Percentiles rank a stretch among this genome's conserved stretches.
These are phyloP conservation scores for Raffaelea ambrosiae DNA, from an alignment of 2,329 filamentous ascomycete species.

Conservation along the genomic window DNA sequence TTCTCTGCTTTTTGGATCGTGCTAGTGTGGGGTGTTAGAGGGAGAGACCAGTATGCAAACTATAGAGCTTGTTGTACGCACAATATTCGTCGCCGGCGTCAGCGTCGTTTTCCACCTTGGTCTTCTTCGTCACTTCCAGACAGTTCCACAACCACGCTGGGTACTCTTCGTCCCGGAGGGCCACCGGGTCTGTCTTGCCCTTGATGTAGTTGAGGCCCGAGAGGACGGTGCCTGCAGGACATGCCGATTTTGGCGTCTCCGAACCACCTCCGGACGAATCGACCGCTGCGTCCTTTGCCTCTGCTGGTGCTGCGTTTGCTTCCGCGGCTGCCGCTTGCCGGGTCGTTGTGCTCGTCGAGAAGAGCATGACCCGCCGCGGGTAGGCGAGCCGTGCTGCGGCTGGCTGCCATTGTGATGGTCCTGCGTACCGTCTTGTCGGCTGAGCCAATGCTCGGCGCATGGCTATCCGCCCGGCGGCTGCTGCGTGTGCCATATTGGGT, in stretches of 20 bases:
- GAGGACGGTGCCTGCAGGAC: conserved; percentile 57
- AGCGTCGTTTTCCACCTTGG: conserved; percentile 33
- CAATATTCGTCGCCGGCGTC: conserved; percentile 69
- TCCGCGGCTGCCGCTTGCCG: conserved; percentile 26
- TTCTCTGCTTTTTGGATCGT: conserved; percentile 77
- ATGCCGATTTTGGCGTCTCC: background rate
- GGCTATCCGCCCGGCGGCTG: conserved; percentile 39
- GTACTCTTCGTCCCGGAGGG: conserved; percentile 66
- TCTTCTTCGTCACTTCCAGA: conserved; percentile 53
- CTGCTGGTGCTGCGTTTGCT: conserved; percentile 8
- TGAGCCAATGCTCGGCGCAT: conserved; percentile 35
- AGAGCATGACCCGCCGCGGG: conserved; percentile 15
- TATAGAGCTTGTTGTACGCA: conserved; percentile 47
- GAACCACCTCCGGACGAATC: too few relatives aligned
- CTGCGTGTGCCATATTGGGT: conserved; percentile 13
- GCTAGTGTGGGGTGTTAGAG: conserved; percentile 33
- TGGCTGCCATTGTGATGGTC: too few relatives aligned
- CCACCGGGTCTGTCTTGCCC: conserved; percentile 63
- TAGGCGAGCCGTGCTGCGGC: conserved; percentile 9
- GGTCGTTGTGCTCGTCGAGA: conserved; percentile 28
- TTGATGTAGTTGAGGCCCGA: conserved; percentile 73
- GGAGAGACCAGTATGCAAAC: background rate
- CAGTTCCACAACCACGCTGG: conserved; percentile 74
- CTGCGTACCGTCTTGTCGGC: conserved; percentile 16
- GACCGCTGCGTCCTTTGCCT: too few relatives aligned